A percentile compares a stretch with the other conserved stretches of the same genome.
Evolutionary conservation across 768 basidiomycete species (phyloP).

Genomic region (Phlegmacium glaucopus): DNA sequence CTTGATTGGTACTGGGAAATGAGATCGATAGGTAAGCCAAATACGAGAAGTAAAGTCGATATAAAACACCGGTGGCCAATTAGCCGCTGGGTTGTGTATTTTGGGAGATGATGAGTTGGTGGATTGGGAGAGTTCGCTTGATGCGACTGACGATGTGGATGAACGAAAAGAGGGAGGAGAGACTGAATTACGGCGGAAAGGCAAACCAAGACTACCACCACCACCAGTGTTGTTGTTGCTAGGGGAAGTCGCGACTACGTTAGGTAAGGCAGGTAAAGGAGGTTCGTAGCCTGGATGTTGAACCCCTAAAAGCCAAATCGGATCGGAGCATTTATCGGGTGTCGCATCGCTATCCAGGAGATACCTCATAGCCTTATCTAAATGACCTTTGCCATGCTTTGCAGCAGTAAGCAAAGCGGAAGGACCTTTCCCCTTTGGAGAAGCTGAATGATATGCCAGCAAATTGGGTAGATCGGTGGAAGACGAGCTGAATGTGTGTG

Average conservation of each 20-base stretch:
- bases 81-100: constrained; percentile 36
- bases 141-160: constrained; percentile 30
- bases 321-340: constrained; percentile 76
- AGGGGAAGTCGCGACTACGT: neutral
- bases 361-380: constrained; percentile 85
- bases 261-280: constrained; percentile 13
- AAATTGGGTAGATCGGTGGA: constrained; percentile 67
- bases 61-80: constrained; percentile 85
- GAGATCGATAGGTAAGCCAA: constrained; percentile 91
- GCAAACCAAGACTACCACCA: constrained; percentile 14
- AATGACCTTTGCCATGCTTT: constrained; percentile 69
- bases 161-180: constrained; percentile 45
- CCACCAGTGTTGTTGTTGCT: neutral
- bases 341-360: constrained; percentile 88
- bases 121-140: constrained; percentile 15
- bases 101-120: constrained; percentile 16
- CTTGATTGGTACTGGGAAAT: constrained; percentile 72
- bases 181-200: constrained; percentile 8
- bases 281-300: constrained; percentile 74
- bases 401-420: constrained; percentile 61
- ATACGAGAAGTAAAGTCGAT: constrained; percentile 84
- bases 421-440: constrained; percentile 24
- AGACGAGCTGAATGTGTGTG: constrained; percentile 71
- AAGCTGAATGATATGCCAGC: constrained; percentile 42
- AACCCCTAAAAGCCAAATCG: constrained; percentile 89